Percentiles rank a stretch among this genome's conserved stretches.
Evolutionary conservation across 495 filamentous ascomycete species (phyloP).

Genomic region (Tuber microsphaerosporum): DNA sequence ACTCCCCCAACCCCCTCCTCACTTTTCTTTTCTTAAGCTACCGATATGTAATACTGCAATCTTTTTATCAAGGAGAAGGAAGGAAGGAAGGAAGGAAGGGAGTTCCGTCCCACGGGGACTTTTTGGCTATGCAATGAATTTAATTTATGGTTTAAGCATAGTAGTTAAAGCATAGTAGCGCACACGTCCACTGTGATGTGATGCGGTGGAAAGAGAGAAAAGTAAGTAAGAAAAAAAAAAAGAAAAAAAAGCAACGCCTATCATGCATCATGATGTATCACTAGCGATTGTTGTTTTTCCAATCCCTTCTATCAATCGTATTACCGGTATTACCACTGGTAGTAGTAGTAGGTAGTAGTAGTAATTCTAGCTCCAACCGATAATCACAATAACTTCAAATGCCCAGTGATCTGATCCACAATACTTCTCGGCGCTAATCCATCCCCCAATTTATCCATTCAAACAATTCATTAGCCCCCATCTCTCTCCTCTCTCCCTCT

Average conservation of each 20-base stretch:
- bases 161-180: background rate
- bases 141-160: too few species aligned
- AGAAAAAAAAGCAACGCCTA: slow-evolving; percentile 13
- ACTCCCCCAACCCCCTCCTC: background rate
- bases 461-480: slow-evolving; percentile 14
- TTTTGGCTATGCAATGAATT: background rate
- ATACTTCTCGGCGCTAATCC: slow-evolving; percentile 66
- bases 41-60: background rate
- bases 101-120: background rate
- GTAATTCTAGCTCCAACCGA: background rate
- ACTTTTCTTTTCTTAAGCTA: background rate
- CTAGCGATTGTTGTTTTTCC: background rate
- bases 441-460: background rate
- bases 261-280: slow-evolving; percentile 7
- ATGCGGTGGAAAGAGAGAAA: background rate
- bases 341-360: background rate
- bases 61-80: background rate
- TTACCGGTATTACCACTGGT: background rate
- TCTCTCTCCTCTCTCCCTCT: background rate
- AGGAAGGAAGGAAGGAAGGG: too few species aligned
- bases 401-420: slow-evolving; percentile 78
- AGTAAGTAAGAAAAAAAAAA: slow-evolving; percentile 9
- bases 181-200: too few species aligned
- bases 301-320: slow-evolving; percentile 2
- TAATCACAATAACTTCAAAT: slow-evolving; percentile 71